These are phyloP conservation scores for Puccinia novopanici DNA, from an alignment of 1,284 basidiomycete species.

Conservation along the genomic window DNA sequence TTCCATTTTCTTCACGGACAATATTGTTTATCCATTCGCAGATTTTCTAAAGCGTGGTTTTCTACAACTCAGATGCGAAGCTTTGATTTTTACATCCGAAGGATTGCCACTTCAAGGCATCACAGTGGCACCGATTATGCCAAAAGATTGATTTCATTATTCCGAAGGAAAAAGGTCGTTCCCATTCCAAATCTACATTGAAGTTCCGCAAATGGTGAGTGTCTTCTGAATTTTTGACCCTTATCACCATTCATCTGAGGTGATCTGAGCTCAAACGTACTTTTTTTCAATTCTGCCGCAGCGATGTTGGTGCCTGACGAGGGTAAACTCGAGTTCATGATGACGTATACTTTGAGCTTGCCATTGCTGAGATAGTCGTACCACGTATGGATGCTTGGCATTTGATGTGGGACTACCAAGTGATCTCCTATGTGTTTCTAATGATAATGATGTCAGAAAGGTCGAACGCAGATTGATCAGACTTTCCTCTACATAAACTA, in stretches of 20 bases:
- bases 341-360: slow-evolving; percentile 63
- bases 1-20: not conserved
- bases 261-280: not conserved
- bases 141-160: slow-evolving; percentile 90
- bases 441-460: slow-evolving; percentile 63
- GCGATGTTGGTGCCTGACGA: slow-evolving; percentile 26
- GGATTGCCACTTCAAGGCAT: slow-evolving; percentile 82
- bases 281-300: slow-evolving; percentile 59
- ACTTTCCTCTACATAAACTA: slow-evolving; percentile 68
- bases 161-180: slow-evolving; percentile 66
- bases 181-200: slow-evolving; percentile 69
- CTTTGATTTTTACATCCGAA: slow-evolving; percentile 82
- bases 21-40: not conserved
- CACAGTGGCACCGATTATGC: slow-evolving; percentile 82
- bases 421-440: not conserved
- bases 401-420: slow-evolving; percentile 77
- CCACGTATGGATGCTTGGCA: slow-evolving; percentile 84
- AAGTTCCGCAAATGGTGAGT: slow-evolving; percentile 62
- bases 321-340: slow-evolving; percentile 21
- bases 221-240: not conserved
- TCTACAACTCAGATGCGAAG: slow-evolving; percentile 61
- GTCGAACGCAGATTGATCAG: slow-evolving; percentile 76
- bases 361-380: slow-evolving; percentile 87
- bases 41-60: not conserved
- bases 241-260: not conserved